Conservation (phyloP, 352 stramenopile genomes). For the Phytophthora nicotianae region DNA sequence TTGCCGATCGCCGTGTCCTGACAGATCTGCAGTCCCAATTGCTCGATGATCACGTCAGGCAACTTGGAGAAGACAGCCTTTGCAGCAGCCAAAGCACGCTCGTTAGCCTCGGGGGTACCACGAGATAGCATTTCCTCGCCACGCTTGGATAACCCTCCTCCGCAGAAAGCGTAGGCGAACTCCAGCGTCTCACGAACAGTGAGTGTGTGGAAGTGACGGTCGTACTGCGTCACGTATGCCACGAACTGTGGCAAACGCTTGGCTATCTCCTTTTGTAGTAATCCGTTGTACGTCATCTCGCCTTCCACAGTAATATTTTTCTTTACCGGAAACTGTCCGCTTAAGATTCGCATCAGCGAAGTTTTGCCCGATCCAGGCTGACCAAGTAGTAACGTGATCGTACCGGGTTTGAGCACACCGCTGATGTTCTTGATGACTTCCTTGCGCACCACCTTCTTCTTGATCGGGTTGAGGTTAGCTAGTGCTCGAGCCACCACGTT, state of each 20-base stretch:
- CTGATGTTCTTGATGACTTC: slow-evolving; percentile 40
- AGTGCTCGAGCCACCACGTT: slow-evolving; percentile 7
- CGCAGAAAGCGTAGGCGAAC: slow-evolving; percentile 38
- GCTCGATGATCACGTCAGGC: slow-evolving; percentile 56
- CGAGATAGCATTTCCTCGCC: slow-evolving; percentile 42
- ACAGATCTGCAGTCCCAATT: slow-evolving; percentile 49
- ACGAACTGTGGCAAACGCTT: slow-evolving; percentile 40
- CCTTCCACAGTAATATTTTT: slow-evolving; percentile 39
- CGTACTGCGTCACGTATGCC: slow-evolving; percentile 40
- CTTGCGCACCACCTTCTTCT: slow-evolving; percentile 40
- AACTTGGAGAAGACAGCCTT: slow-evolving; percentile 29
- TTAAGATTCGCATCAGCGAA: slow-evolving; percentile 38
- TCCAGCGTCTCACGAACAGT: slow-evolving; percentile 42
- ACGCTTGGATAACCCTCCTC: slow-evolving; percentile 34
- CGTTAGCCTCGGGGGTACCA: slow-evolving; percentile 41
- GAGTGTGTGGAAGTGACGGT: slow-evolving; percentile 37
- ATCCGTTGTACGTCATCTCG: slow-evolving; percentile 44
- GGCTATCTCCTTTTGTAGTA: slow-evolving; percentile 23
- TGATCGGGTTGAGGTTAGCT: slow-evolving; percentile 20
- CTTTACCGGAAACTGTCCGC: slow-evolving; percentile 31
- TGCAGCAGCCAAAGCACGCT: slow-evolving; percentile 20
- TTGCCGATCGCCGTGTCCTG: slow-evolving; percentile 61
- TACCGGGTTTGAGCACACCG: slow-evolving; percentile 35
- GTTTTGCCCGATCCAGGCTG: slow-evolving; percentile 48
- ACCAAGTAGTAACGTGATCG: slow-evolving; percentile 44